A percentile compares a stretch with the other conserved stretches of the same genome.
These are phyloP conservation scores for Glomus cerebriforme DNA, from an alignment of 192 early-diverging fungal genomes.

Conservation along the genomic window DNA sequence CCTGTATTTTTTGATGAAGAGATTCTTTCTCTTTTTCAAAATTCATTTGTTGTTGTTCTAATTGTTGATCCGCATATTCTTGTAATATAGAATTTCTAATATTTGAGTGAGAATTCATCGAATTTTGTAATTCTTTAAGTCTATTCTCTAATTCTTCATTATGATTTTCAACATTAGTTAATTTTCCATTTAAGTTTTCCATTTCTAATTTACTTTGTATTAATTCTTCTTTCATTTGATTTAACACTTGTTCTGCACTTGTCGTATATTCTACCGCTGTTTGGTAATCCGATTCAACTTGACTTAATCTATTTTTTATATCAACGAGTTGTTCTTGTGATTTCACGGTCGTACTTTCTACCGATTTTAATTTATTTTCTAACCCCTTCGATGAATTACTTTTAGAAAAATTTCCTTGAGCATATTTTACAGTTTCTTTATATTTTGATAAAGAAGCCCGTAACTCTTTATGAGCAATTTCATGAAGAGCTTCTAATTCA, in stretches of 20 bases:
- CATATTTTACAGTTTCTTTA: slow-evolving; percentile 25
- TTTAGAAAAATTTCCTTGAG: not conserved
- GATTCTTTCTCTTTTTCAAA: not conserved
- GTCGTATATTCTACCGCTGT: slow-evolving; percentile 36
- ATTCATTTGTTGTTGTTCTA: not conserved
- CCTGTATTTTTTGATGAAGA: slow-evolving; percentile 9
- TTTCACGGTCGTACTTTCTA: slow-evolving; percentile 10
- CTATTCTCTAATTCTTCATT: slow-evolving; percentile 42
- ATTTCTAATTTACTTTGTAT: slow-evolving; percentile 25
- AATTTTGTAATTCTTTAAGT: slow-evolving; percentile 37
- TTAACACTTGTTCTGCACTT: slow-evolving; percentile 36
- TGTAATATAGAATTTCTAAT: slow-evolving; percentile 19
- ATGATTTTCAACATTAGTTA: slow-evolving; percentile 1
- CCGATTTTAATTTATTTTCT: not conserved
- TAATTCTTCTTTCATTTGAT: slow-evolving; percentile 38
- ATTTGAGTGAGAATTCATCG: slow-evolving; percentile 29
- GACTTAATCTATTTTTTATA: slow-evolving; percentile 36
- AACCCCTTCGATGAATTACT: not conserved
- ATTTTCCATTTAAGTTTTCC: slow-evolving; percentile 16
- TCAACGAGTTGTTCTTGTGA: slow-evolving; percentile 28
- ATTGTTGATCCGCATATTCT: slow-evolving; percentile 12
- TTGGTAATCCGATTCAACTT: slow-evolving; percentile 49
- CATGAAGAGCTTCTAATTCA: slow-evolving; percentile 32
- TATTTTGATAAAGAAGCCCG: slow-evolving; percentile 27
- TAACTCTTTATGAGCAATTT: slow-evolving; percentile 32